Evolutionary conservation across 371 early-diverging fungal genomes (phyloP).

Genomic region (Rhizopus microsporus): DNA sequence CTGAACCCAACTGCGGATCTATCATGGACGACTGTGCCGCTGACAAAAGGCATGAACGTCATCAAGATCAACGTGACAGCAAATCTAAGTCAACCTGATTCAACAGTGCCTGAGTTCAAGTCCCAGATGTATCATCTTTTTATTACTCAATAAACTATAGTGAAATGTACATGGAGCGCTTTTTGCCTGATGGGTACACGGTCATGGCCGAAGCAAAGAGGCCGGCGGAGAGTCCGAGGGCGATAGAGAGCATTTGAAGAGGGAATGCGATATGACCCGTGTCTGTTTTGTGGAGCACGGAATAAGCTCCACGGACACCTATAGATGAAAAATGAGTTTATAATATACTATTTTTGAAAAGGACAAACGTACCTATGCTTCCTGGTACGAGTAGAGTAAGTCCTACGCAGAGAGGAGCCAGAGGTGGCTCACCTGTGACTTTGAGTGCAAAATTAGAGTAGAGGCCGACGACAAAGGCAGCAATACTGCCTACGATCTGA

Average conservation of each 20-base stretch:
- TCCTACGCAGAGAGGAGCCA: constrained; percentile 42
- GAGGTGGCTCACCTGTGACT: constrained; percentile 37
- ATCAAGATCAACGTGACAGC: constrained; percentile 41
- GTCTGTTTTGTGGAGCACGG: constrained; percentile 38
- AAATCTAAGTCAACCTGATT: constrained; percentile 32
- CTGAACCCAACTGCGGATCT: constrained; percentile 20
- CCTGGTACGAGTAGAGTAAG: constrained; percentile 48
- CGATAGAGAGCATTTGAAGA: constrained; percentile 40
- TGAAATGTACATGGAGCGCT: constrained; percentile 38
- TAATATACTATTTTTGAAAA: neutral
- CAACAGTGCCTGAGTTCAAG: constrained; percentile 31
- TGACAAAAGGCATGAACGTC: constrained; percentile 31
- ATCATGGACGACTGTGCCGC: constrained; percentile 28
- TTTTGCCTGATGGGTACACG: constrained; percentile 46
- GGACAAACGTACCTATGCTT: constrained; percentile 38
- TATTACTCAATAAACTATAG: constrained; percentile 34
- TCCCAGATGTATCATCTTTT: constrained; percentile 43
- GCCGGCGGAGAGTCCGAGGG: constrained; percentile 47
- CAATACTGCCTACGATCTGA: constrained; percentile 38
- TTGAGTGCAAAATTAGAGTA: constrained; percentile 45
- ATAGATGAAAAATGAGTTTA: constrained; percentile 1
- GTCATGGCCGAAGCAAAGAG: constrained; percentile 49
- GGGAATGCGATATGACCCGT: constrained; percentile 31
- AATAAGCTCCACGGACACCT: constrained; percentile 50
- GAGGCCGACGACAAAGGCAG: constrained; percentile 44